Evolutionary conservation across 2,329 filamentous ascomycete species (phyloP), one percentile per base, ranked within the genome.

Genomic region (Helotiales sp.): DNA sequence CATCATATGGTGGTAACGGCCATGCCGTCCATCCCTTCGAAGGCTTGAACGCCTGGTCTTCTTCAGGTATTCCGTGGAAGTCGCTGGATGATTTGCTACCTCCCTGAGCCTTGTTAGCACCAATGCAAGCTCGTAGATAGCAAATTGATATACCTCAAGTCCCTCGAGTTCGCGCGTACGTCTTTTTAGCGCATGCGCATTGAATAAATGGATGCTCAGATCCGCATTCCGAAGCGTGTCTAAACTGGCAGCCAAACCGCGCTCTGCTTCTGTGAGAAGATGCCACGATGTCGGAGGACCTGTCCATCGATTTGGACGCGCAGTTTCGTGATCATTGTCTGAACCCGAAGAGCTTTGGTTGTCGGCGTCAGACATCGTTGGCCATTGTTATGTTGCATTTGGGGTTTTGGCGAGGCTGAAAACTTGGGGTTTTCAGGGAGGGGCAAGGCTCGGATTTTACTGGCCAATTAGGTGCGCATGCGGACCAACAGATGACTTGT

Each of bases 11-110:
- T 22, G 83, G 83, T 75, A 96, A 78, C 4, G 95, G 95, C 95
- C 95, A 97, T 0, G 93, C 91, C 20, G 92, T 92, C 94, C 95
- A 97, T 4, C 76, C 71, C 66, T 85, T 87, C 0, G 86, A 82
- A 1, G 86, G 86, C 4, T 77, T 78, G 84, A 86, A 89, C 1
- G 55, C 45, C n/a, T 63, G 65, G 10, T 69, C 65, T 43, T 67
- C 60, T 32, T 67, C 63, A 24, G 70, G 70, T 20, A 71, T 40
- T 13, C 17, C 52, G 24, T 62, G 57, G 32, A 67, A 64, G 32
- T 78, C 76, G 34, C 52, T 67, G 34, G 22, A 69, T 65, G 32
- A 57, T 49, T 40, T 65, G 63, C 13, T 26, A 58, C 64, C 26
- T 13, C 2, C 32, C 26, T 57, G n/a, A 57, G 1, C 20, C 47